Conservation (phyloP, 768 basidiomycete species). For the Coprinopsis marcescibilis region DNA sequence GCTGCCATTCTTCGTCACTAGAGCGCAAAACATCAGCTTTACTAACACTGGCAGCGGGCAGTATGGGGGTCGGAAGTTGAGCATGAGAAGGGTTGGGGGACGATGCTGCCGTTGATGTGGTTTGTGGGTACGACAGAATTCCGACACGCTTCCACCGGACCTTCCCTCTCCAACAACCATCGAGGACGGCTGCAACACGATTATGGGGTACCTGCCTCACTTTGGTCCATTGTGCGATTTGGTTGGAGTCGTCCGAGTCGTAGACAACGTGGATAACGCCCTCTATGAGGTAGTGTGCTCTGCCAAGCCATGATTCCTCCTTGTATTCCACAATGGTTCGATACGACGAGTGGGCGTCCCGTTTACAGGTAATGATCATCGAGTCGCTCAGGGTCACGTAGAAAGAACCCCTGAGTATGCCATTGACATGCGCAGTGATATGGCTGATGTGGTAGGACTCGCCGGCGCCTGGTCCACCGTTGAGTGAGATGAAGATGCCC, state of each 20-base stretch:
- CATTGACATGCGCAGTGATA: conserved; percentile 86
- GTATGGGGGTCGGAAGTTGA: conserved; percentile 30
- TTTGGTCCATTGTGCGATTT: conserved; percentile 67
- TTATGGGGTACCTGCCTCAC: conserved; percentile 86
- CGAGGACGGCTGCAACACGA: conserved; percentile 72
- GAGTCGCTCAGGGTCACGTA: conserved; percentile 84
- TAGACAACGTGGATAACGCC: conserved; percentile 85
- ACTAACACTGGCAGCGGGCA: conserved; percentile 36
- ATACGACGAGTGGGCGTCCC: conserved; percentile 41
- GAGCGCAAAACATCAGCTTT: conserved; percentile 33
- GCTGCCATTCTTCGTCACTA: conserved; percentile 49
- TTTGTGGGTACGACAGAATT: conserved; percentile 35
- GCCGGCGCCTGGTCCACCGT: conserved; percentile 66
- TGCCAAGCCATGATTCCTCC: conserved; percentile 96
- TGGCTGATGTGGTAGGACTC: conserved; percentile 87
- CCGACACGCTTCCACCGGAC: conserved; percentile 74
- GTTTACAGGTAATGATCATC: conserved; percentile 75
- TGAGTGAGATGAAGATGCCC: conserved; percentile 81
- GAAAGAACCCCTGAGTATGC: conserved; percentile 84
- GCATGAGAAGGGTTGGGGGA: conserved; percentile 44
- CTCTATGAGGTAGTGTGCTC: conserved; percentile 76
- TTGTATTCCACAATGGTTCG: conserved; percentile 90
- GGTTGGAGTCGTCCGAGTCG: conserved; percentile 48
- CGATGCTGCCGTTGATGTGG: conserved; percentile 37
- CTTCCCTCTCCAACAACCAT: conserved; percentile 82